These are phyloP conservation scores for Trichoderma guizhouense DNA, from an alignment of 2,329 filamentous ascomycete species.

Conservation along the genomic window DNA sequence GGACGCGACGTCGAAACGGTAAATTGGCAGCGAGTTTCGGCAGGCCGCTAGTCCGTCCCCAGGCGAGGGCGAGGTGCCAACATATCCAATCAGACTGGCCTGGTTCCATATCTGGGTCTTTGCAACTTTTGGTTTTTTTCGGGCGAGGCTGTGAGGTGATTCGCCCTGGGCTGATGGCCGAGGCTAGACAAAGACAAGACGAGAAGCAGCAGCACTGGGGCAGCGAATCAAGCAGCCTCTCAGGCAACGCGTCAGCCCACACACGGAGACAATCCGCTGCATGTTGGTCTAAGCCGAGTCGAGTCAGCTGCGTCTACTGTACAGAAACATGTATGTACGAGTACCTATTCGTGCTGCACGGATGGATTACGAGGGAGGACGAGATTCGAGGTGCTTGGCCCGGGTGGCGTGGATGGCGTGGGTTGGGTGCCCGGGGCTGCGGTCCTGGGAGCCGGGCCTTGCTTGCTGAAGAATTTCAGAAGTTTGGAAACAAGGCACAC, in stretches of 20 bases:
- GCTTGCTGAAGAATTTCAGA: neutral
- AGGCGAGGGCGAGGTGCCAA: neutral
- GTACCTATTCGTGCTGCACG: too few relatives aligned
- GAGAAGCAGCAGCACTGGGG: neutral
- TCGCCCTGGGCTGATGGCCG: neutral
- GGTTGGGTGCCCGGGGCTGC: neutral
- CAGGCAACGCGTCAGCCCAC: slow-evolving; percentile 17
- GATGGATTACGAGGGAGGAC: neutral
- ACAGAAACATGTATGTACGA: neutral
- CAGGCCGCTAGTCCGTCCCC: neutral
- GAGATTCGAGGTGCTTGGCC: neutral
- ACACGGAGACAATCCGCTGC: neutral
- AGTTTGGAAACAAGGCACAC: neutral
- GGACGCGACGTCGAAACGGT: neutral
- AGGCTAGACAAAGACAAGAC: neutral
- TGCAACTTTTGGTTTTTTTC: neutral
- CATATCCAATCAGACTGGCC: neutral
- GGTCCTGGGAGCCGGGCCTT: neutral
- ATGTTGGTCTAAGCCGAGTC: neutral
- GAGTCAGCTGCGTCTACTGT: neutral
- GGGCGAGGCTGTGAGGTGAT: slow-evolving; percentile 12
- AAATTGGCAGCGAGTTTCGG: neutral
- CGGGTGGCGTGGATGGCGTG: neutral
- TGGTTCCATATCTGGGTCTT: neutral
- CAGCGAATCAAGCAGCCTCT: slow-evolving; percentile 4